A percentile compares a stretch with the other conserved stretches of the same genome.
Conservation (phyloP, 805 yeast genomes). For the Teunomyces pallodes region DNA sequence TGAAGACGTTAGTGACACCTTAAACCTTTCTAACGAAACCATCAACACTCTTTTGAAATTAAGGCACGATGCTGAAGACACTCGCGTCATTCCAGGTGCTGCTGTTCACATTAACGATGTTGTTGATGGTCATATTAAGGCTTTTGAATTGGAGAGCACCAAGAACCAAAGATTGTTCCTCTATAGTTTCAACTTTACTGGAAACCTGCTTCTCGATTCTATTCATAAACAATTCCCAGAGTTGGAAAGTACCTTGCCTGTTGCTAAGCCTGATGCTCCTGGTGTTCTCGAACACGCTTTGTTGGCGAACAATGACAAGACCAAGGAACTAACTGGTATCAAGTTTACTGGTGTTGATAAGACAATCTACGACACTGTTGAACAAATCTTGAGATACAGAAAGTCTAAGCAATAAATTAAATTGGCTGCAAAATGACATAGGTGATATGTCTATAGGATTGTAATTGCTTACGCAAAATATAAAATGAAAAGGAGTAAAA, state of each 20-base stretch:
- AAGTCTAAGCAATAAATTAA: neutral
- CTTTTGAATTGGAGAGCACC: conserved; percentile 40
- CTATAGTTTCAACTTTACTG: conserved; percentile 12
- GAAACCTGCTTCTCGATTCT: conserved; percentile 15
- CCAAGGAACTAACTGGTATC: conserved; percentile 14
- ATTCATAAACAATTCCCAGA: conserved; percentile 13
- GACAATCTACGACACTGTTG: conserved; percentile 15
- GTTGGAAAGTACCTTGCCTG: conserved; percentile 6
- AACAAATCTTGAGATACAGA: conserved; percentile 9
- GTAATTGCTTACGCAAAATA: too few species aligned
- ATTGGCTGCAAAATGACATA: too few species aligned
- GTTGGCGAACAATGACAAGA: conserved; percentile 12
- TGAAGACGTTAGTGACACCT: conserved; percentile 9
- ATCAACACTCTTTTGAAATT: conserved; percentile 5
- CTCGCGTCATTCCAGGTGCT: conserved; percentile 9
- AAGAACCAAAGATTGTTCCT: conserved; percentile 29
- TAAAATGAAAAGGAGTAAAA: too few species aligned
- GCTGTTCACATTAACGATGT: conserved; percentile 62
- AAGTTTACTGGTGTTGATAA: conserved; percentile 12
- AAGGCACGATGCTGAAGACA: conserved; percentile 9
- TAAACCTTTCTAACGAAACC: conserved; percentile 8
- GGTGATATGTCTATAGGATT: too few species aligned
- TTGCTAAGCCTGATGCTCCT: neutral
- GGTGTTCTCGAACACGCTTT: neutral
- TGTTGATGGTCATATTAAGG: conserved; percentile 54